A percentile compares a stretch with the other conserved stretches of the same genome.
phyloP scores from a whole-genome alignment of 495 filamentous ascomycete genomes.

The Penicillium parvum region DNA sequence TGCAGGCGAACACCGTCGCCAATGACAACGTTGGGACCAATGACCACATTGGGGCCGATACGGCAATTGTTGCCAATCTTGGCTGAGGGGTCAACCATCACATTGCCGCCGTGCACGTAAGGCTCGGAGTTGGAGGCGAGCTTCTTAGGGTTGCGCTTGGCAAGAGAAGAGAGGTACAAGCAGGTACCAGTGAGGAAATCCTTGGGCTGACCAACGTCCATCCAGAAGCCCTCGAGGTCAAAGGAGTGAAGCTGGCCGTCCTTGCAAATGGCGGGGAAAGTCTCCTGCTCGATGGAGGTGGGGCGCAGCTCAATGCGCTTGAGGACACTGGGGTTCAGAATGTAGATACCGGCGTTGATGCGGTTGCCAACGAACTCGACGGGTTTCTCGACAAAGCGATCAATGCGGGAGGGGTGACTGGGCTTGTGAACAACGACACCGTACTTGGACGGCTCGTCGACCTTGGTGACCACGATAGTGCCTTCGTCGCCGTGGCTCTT shows the following conservation, averaged over 20 bases:
- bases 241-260: conserved; percentile 96
- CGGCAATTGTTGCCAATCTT: conserved; percentile 99
- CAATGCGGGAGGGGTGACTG: conserved; percentile 84
- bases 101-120: conserved; percentile 92
- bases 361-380: conserved; percentile 99
- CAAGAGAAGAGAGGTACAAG: conserved; percentile 88
- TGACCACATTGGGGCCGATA: conserved; percentile 96
- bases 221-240: conserved; percentile 99
- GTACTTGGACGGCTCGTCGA: conserved; percentile 98
- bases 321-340: conserved; percentile 90
- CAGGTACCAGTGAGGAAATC: conserved; percentile 97
- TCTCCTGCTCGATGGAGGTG: conserved; percentile 99
- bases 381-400: conserved; percentile 99
- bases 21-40: conserved; percentile 90
- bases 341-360: conserved; percentile 99
- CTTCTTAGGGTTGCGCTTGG: conserved; percentile 87
- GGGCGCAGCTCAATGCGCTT: conserved; percentile 91
- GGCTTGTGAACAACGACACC: conserved; percentile 99
- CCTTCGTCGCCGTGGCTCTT: conserved; percentile 89
- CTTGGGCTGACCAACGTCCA: conserved; percentile 99
- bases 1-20: conserved; percentile 95
- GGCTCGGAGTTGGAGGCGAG: conserved; percentile 71
- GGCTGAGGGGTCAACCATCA: conserved; percentile 89
- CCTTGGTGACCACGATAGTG: conserved; percentile 98
- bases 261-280: conserved; percentile 89